A percentile compares a stretch with the other conserved stretches of the same genome.
These are phyloP conservation scores for Phanerochaete carnosa DNA, from an alignment of 768 basidiomycete genomes.

Conservation along the genomic window DNA sequence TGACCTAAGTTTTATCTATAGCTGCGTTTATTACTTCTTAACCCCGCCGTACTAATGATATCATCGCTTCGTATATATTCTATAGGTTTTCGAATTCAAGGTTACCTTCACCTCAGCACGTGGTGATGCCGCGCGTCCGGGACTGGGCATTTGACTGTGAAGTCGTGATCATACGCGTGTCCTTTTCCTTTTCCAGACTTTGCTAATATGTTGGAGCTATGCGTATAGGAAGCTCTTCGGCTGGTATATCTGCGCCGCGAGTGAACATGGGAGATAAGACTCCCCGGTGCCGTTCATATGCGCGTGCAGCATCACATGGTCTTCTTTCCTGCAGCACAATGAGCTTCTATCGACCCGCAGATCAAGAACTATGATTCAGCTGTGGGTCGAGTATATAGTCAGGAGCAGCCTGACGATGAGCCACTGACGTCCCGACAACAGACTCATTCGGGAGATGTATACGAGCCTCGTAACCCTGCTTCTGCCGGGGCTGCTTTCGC, in stretches of 20 bases:
- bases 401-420: not conserved
- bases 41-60: conserved; percentile 4
- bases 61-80: not conserved
- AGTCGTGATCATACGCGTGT: too few relatives aligned
- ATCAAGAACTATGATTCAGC: not conserved
- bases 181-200: not conserved
- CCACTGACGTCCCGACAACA: not conserved
- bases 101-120: too few relatives aligned
- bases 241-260: not conserved
- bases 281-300: not conserved
- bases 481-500: not conserved
- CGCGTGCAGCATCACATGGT: not conserved
- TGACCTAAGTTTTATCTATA: conserved; percentile 5
- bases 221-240: not conserved
- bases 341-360: not conserved
- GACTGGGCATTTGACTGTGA: too few relatives aligned
- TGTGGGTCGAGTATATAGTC: not conserved
- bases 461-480: not conserved
- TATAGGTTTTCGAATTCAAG: too few relatives aligned
- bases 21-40: not conserved
- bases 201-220: not conserved
- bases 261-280: not conserved
- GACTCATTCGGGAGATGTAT: not conserved
- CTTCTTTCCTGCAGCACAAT: not conserved
- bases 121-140: too few relatives aligned